Percentiles rank a stretch among this genome's conserved stretches.
These are phyloP conservation scores for Cryomyces minteri DNA, from an alignment of 495 filamentous ascomycete genomes.

Conservation along the genomic window DNA sequence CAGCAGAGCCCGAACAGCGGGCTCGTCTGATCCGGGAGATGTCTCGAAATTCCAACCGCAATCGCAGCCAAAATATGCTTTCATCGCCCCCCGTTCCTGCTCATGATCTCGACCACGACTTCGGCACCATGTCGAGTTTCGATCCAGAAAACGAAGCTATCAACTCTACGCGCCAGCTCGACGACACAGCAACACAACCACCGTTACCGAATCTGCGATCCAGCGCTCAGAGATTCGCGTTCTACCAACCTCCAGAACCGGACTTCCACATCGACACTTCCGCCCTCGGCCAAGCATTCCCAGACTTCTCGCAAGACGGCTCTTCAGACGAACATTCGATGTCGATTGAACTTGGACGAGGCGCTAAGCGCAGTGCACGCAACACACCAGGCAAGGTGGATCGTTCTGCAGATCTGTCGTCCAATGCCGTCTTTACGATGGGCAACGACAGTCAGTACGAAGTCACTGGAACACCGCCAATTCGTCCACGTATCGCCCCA, in stretches of 20 bases:
- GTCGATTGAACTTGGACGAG: conserved; percentile 19
- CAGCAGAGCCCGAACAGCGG: background rate
- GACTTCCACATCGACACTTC: conserved; percentile 9
- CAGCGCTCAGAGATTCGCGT: conserved; percentile 10
- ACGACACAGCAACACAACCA: conserved; percentile 6
- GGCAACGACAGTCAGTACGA: conserved; percentile 18
- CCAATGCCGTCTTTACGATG: conserved; percentile 5
- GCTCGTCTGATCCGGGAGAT: background rate
- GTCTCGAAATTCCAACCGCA: background rate
- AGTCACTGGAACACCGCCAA: conserved; percentile 15
- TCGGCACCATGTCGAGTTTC: background rate
- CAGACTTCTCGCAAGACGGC: conserved; percentile 9
- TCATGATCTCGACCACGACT: background rate
- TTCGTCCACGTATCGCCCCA: background rate
- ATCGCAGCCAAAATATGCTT: background rate
- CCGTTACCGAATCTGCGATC: conserved; percentile 8
- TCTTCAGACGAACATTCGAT: conserved; percentile 10
- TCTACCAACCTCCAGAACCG: conserved; percentile 6
- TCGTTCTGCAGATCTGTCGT: conserved; percentile 9
- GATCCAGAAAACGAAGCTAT: background rate
- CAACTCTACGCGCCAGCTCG: background rate
- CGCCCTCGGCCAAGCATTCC: conserved; percentile 11
- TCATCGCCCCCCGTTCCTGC: background rate
- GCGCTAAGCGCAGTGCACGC: conserved; percentile 8
- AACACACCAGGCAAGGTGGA: conserved; percentile 9